Evolutionary conservation across 208 protist genomes (phyloP).

Genomic region (Crithidia mellificae): DNA sequence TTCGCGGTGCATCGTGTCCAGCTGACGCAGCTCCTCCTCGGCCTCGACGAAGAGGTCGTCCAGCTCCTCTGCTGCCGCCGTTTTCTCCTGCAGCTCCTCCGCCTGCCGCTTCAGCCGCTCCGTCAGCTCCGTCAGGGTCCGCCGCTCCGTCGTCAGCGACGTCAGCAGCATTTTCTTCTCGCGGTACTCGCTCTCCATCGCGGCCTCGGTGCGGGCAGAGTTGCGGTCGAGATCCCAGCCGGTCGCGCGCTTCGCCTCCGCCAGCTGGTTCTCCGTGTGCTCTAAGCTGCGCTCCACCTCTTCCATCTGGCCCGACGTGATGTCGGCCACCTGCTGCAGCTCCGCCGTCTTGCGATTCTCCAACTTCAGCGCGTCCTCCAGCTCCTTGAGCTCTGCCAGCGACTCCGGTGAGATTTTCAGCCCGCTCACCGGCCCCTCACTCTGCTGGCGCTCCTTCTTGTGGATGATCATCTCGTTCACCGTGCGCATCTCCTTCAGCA

Average conservation of each 20-base stretch:
- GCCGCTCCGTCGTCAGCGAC: slow-evolving; percentile 38
- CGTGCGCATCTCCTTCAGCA: slow-evolving; percentile 72
- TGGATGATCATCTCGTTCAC: slow-evolving; percentile 80
- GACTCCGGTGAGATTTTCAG: slow-evolving; percentile 70
- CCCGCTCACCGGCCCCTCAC: slow-evolving; percentile 22
- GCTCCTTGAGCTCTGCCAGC: slow-evolving; percentile 51
- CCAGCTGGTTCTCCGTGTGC: slow-evolving; percentile 42
- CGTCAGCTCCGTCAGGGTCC: slow-evolving; percentile 36
- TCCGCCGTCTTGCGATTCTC: slow-evolving; percentile 63
- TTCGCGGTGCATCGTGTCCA: slow-evolving; percentile 39
- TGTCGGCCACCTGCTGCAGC: slow-evolving; percentile 52
- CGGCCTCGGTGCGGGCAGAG: slow-evolving; percentile 17
- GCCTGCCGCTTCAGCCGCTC: slow-evolving; percentile 55
- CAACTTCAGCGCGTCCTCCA: slow-evolving; percentile 75
- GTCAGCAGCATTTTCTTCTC: slow-evolving; percentile 34
- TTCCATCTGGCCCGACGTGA: slow-evolving; percentile 51
- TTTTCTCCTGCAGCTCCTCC: slow-evolving; percentile 43
- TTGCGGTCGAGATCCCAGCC: slow-evolving; percentile 46
- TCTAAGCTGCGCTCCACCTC: slow-evolving; percentile 69
- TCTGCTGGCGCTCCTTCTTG: slow-evolving; percentile 52
- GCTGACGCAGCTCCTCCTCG: slow-evolving; percentile 46
- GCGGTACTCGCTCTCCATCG: slow-evolving; percentile 55
- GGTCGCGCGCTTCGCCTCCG: slow-evolving; percentile 61
- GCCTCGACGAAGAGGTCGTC: slow-evolving; percentile 57
- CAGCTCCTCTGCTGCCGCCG: slow-evolving; percentile 45